A percentile compares a stretch with the other conserved stretches of the same genome.
These are phyloP conservation scores for Plasmodium gonderi DNA, from an alignment of 169 alveolate species.

Conservation along the genomic window DNA sequence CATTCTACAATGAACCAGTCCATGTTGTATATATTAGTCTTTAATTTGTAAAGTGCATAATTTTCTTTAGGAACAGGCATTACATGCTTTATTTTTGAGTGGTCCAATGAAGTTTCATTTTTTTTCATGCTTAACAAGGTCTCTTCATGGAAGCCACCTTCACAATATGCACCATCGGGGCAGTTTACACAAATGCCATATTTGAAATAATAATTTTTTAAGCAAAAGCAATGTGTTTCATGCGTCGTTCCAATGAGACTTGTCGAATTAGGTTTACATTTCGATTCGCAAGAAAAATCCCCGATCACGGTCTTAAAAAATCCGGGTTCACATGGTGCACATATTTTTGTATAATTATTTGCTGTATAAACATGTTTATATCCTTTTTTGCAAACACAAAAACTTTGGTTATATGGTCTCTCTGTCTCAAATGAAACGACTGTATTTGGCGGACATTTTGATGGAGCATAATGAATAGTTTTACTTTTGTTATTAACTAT, in stretches of 20 bases:
- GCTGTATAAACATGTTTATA: slow-evolving; percentile 56
- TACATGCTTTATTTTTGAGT: slow-evolving; percentile 75
- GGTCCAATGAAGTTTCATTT: slow-evolving; percentile 69
- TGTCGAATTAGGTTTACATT: slow-evolving; percentile 78
- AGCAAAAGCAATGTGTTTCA: slow-evolving; percentile 82
- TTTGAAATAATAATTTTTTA: slow-evolving; percentile 77
- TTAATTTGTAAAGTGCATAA: slow-evolving; percentile 75
- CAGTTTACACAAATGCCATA: slow-evolving; percentile 77
- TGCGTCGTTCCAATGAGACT: slow-evolving; percentile 77
- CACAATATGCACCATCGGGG: slow-evolving; percentile 82
- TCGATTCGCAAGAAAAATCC: slow-evolving; percentile 79
- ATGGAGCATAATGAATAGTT: slow-evolving; percentile 80
- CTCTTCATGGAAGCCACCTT: slow-evolving; percentile 77
- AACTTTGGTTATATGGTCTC: slow-evolving; percentile 76
- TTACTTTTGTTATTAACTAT: slow-evolving; percentile 56
- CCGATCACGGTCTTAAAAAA: slow-evolving; percentile 78
- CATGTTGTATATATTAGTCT: slow-evolving; percentile 45
- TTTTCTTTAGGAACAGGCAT: slow-evolving; percentile 80
- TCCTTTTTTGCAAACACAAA: slow-evolving; percentile 70
- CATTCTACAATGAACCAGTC: slow-evolving; percentile 82
- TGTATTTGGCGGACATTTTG: slow-evolving; percentile 85
- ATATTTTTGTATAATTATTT: slow-evolving; percentile 61
- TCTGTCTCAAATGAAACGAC: slow-evolving; percentile 86
- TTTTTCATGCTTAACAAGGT: slow-evolving; percentile 53
- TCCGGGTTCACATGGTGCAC: slow-evolving; percentile 81